Percentiles rank a stretch among this genome's conserved stretches.
Conservation (phyloP, 2,329 filamentous ascomycete species). For the Penicillium sp. region DNA sequence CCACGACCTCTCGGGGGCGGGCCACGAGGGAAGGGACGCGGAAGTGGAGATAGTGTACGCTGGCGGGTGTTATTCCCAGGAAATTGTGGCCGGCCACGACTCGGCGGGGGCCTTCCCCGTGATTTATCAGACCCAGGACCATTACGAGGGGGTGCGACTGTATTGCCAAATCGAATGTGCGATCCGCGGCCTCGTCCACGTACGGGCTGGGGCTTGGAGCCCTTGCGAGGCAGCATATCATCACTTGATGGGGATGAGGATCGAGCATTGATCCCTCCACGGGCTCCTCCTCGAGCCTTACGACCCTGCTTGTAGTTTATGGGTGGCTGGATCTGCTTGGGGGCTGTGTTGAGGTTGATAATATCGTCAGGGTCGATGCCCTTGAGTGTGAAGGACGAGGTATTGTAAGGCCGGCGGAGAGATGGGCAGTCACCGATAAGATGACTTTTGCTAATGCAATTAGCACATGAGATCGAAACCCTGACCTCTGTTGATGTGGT, state of each 20-base stretch:
- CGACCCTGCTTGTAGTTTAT: not conserved
- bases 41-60: not conserved
- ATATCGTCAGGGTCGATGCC: conserved; percentile 38
- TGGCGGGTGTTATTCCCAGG: not conserved
- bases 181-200: conserved; percentile 28
- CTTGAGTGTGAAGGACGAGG: conserved; percentile 42
- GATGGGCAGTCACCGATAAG: conserved; percentile 47
- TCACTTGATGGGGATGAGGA: conserved; percentile 36
- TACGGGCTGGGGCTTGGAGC: conserved; percentile 27
- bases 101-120: conserved; percentile 11
- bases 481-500: conserved; percentile 27
- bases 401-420: conserved; percentile 25
- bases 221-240: conserved; percentile 25
- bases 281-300: conserved; percentile 29
- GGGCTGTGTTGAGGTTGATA: conserved; percentile 38
- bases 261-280: not conserved
- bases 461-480: conserved; percentile 47
- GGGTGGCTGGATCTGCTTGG: conserved; percentile 5
- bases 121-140: conserved; percentile 13
- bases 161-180: conserved; percentile 37
- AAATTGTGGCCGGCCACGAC: not conserved
- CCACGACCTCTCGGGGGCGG: conserved; percentile 11
- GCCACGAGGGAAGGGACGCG: not conserved
- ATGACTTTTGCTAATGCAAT: conserved; percentile 45
- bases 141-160: conserved; percentile 15